Conservation (phyloP, 176 grass and related monocot species). For the Zea luxurians region DNA sequence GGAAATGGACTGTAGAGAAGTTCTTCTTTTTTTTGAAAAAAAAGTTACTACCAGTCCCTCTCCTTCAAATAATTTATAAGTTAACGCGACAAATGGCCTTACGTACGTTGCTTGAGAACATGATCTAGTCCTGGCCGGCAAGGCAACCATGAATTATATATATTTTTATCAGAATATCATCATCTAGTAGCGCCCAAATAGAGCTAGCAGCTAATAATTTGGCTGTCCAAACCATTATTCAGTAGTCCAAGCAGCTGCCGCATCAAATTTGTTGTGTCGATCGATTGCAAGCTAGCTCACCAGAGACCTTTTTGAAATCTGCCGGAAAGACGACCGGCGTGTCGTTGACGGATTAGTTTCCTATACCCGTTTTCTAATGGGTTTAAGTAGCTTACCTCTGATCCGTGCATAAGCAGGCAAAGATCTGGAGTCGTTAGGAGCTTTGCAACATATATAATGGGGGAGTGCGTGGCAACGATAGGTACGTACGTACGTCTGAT, state of each 20-base stretch:
- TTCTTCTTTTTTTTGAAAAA: neutral
- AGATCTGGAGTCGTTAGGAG: slow-evolving; percentile 34
- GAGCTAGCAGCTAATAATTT: slow-evolving; percentile 30
- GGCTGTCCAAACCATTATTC: slow-evolving; percentile 15
- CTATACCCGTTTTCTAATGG: neutral
- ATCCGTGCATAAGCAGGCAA: slow-evolving; percentile 29
- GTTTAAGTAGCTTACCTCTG: neutral
- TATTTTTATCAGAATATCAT: slow-evolving; percentile 8
- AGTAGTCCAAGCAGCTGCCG: slow-evolving; percentile 32
- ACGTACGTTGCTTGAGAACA: neutral
- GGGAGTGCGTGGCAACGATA: slow-evolving; percentile 20
- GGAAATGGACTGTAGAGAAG: neutral
- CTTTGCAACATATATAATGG: slow-evolving; percentile 37
- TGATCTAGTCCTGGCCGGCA: neutral
- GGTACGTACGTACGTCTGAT: neutral
- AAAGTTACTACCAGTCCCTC: no score
- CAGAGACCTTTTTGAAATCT: slow-evolving; percentile 32
- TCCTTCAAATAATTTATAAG: neutral
- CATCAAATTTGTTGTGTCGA: slow-evolving; percentile 31
- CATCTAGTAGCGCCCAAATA: neutral
- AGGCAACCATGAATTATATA: neutral
- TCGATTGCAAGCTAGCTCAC: slow-evolving; percentile 20
- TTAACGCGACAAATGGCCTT: slow-evolving; percentile 33
- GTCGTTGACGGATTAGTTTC: slow-evolving; percentile 35
- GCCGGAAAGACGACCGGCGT: slow-evolving; percentile 32